Evolutionary conservation across 108 stramenopile species (phyloP), one percentile per base, ranked within the genome.

Genomic region (Schizochytrium sp.): DNA sequence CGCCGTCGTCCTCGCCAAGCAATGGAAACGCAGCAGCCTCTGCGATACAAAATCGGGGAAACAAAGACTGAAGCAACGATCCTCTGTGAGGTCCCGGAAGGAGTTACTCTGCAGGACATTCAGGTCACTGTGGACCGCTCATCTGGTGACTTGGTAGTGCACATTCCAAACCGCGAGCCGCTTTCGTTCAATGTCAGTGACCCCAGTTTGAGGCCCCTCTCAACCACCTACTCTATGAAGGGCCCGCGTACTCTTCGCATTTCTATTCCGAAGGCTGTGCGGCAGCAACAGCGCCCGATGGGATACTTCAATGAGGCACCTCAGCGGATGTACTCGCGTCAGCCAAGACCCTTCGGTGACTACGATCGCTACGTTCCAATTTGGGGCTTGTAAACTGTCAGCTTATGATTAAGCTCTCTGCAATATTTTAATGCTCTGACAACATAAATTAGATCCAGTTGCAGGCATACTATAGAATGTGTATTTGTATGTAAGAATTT

Each of bases 41-140:
- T 69, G 64, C 64, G 64, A 7, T 69, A 69, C 64, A 69, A 69
- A 44, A 69, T 69, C 44, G 64, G 64, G 42, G 64, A 69, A 44
- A 69, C 40, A 38, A 44, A 38, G 5, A 44, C 40, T 5, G 64
- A 69, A 69, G 64, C 64, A 69, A 69, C 64, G 64, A 69, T 69
- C 64, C 64, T 69, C 28, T 69, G 64, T 44, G 64, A 69, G 28
- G 64, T 69, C 64, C 64, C 64, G 10, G 19, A 7, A 44, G 64
- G 44, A 8, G 10, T 69, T 38, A 69, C 64, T 15, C 64, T 69
- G 40, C 64, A 44, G 42, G 64, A 69, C 64, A 44, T 69, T 44
- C 50, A 55, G 47, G 76, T 83, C 47, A 40, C 47, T 47, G 28
- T 83, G 7, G 53, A 83, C 15, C 47, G 76, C 47, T 10, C 8